These are phyloP conservation scores for Neurospora sp. DNA, from an alignment of 495 filamentous ascomycete species.

Conservation along the genomic window DNA sequence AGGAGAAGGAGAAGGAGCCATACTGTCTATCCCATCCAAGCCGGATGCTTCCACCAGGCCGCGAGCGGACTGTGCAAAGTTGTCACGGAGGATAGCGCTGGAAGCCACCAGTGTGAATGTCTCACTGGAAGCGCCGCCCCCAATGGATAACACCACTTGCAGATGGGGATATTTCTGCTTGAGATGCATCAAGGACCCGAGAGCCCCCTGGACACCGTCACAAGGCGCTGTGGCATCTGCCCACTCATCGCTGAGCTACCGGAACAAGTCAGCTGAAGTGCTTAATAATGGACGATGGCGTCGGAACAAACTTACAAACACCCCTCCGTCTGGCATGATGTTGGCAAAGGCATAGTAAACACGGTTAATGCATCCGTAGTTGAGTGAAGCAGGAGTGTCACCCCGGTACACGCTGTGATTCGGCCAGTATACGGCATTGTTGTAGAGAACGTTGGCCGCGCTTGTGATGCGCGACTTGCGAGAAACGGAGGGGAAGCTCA, in stretches of 20 bases:
- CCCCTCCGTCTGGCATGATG: conserved; percentile 66
- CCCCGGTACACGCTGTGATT: conserved; percentile 73
- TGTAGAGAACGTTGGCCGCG: conserved; percentile 40
- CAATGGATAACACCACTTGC: conserved; percentile 76
- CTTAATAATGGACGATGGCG: conserved; percentile 1
- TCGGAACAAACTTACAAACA: conserved; percentile 53
- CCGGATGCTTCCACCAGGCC: conserved; percentile 64
- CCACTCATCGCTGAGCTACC: conserved; percentile 76
- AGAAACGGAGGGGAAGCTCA: conserved; percentile 21
- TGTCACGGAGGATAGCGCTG: conserved; percentile 48
- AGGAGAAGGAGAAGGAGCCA: conserved; percentile 10
- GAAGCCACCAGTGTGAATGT: conserved; percentile 67
- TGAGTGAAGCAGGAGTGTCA: conserved; percentile 67
- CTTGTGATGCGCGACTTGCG: conserved; percentile 31
- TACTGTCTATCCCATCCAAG: conserved; percentile 83
- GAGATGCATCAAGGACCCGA: conserved; percentile 64
- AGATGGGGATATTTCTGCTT: conserved; percentile 69
- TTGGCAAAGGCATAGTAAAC: conserved; percentile 89
- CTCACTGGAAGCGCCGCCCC: conserved; percentile 70
- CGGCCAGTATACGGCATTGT: conserved; percentile 84
- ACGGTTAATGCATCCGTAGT: conserved; percentile 53
- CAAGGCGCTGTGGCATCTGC: conserved; percentile 72
- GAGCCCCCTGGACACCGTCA: conserved; percentile 66
- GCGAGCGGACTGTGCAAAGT: conserved; percentile 62
- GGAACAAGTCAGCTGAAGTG: conserved; percentile 14